A percentile compares a stretch with the other conserved stretches of the same genome.
These are phyloP conservation scores for Mrakia gelida DNA, from an alignment of 768 basidiomycete genomes.

Conservation along the genomic window DNA sequence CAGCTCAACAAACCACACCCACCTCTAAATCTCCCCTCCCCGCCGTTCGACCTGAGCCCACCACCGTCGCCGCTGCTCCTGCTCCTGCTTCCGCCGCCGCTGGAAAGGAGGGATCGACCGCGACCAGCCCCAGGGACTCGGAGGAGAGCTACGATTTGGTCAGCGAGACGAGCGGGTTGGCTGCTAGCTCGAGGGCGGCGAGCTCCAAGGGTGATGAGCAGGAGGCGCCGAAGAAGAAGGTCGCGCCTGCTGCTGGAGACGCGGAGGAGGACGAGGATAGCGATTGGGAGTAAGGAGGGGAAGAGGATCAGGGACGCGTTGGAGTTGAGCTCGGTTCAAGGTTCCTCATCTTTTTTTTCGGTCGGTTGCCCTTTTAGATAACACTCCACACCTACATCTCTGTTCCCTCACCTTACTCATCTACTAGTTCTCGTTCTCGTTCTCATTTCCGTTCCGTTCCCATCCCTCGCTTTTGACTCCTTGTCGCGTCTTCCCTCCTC, in stretches of 20 bases:
- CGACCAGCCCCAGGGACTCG: slow-evolving; percentile 39
- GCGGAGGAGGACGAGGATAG: slow-evolving; percentile 53
- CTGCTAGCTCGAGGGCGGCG: slow-evolving; percentile 22
- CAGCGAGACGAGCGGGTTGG: slow-evolving; percentile 41
- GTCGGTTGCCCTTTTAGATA: too few species aligned
- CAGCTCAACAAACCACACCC: slow-evolving; percentile 1
- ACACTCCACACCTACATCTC: too few species aligned
- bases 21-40: slow-evolving; percentile 4
- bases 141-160: slow-evolving; percentile 34
- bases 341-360: not conserved
- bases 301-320: too few species aligned
- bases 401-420: too few species aligned
- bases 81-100: slow-evolving; percentile 7
- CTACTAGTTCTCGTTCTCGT: not conserved
- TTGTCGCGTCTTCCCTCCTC: slow-evolving; percentile 46
- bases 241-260: slow-evolving; percentile 27
- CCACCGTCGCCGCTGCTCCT: not conserved
- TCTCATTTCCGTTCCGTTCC: slow-evolving; percentile 54
- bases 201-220: slow-evolving; percentile 41
- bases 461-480: slow-evolving; percentile 49
- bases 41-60: not conserved
- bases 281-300: slow-evolving; percentile 59
- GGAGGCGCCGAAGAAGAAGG: slow-evolving; percentile 48
- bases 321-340: not conserved
- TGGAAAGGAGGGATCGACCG: slow-evolving; percentile 33